Percentiles rank a stretch among this genome's conserved stretches.
phyloP scores from a whole-genome alignment of 2,329 filamentous ascomycete genomes.

The Periconia digitata region DNA sequence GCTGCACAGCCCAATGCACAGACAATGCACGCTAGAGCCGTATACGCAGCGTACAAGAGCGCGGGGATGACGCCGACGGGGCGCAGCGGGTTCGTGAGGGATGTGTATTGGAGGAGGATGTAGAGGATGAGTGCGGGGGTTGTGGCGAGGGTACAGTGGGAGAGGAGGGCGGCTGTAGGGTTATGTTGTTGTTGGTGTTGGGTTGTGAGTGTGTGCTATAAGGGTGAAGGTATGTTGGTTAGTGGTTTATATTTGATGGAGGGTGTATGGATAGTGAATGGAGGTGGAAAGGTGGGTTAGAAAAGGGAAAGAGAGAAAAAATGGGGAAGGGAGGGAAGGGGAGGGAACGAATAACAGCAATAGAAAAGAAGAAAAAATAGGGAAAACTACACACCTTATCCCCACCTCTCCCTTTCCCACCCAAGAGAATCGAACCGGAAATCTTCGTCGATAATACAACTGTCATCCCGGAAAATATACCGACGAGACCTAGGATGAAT shows the following conservation, averaged over 20 bases:
- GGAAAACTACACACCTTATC: constrained; percentile 69
- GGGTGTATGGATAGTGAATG: background rate
- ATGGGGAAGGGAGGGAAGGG: constrained; percentile 1
- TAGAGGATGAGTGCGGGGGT: constrained; percentile 81
- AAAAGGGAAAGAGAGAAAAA: background rate
- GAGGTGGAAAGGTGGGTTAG: background rate
- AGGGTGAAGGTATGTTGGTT: constrained; percentile 8
- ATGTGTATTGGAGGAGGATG: constrained; percentile 82
- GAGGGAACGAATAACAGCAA: too few species aligned
- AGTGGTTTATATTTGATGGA: too few species aligned
- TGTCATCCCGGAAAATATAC: background rate
- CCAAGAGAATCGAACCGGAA: constrained; percentile 60
- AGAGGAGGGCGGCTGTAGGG: constrained; percentile 82
- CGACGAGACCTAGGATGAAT: constrained; percentile 59
- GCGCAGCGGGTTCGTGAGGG: constrained; percentile 52
- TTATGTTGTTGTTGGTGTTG: constrained; percentile 73
- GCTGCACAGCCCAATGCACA: background rate
- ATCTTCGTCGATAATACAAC: too few species aligned
- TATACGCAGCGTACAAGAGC: background rate
- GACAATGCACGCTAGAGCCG: too few species aligned
- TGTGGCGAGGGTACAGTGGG: constrained; percentile 77
- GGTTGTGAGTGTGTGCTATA: too few species aligned
- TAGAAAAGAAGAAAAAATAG: too few species aligned
- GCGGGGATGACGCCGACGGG: background rate
- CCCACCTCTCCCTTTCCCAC: constrained; percentile 82